Evolutionary conservation across 2,329 filamentous ascomycete species (phyloP), one percentile per base, ranked within the genome.

Genomic region (Didymella sp.): DNA sequence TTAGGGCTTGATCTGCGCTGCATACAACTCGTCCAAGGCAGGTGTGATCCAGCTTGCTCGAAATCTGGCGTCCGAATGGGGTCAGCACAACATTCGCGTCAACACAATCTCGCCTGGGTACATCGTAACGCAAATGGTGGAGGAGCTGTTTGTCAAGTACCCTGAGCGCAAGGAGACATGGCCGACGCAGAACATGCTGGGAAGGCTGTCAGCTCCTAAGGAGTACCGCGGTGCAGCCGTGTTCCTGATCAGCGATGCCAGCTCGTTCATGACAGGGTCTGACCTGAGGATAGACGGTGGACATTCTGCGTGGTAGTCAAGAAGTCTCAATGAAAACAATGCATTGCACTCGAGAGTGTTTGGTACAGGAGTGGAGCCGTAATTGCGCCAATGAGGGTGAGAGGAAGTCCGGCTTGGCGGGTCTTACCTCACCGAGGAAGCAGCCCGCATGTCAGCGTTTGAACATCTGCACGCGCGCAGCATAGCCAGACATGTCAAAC

Each of bases 151-250:
- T 69, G 82, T 87, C 62, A 82, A 89, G 61, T 90, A 85, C 63
- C 92, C 92, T 0, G 89, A 92, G 68, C 81, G 79, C 28, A 73
- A 68, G 53, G 70, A 72, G n/a, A 84, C 87, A 58, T 96, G 92
- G 92, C 86, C 90, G 15, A 88, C 84, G 67, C 88, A 94, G 77
- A 96, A 96, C 77, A 95, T 96, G 91, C 81, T 96, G 50, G 87
- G 72, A 24, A 64, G 74, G 8, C 58, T 77, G 13, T 75, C 72
- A 2, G 64, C 51, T 12, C 75, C 75, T 0, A 56, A 60, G 41
- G 75, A 77, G 60, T 77, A 77, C 47, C 66, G 75, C 2, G 75
- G 75, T 22, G 74, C 72, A 17, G 73, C 65, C 3, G 74, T 77
- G 12, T 77, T 77, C 55, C 54, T 77, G 62, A 63, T 77, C 55